Conservation (phyloP, 1,284 basidiomycete species). For the Fomitiporia mediterranea region DNA sequence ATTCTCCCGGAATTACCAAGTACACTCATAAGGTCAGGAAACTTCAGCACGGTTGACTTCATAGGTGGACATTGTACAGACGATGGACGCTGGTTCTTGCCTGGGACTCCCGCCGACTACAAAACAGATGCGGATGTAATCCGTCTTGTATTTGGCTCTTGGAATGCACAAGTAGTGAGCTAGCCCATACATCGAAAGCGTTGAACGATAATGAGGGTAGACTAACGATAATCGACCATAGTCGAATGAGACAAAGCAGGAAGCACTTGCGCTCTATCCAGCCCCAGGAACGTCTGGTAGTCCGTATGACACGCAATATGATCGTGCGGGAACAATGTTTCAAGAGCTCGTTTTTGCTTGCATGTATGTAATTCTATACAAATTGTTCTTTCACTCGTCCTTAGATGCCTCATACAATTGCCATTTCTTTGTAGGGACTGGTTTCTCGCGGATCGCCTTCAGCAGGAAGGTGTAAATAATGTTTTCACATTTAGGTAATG, state of each 20-base stretch:
- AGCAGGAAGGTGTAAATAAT: constrained; percentile 30
- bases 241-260: constrained; percentile 35
- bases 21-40: constrained; percentile 34
- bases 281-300: constrained; percentile 32
- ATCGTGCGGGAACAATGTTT: constrained; percentile 39
- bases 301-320: constrained; percentile 38
- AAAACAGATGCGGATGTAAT: constrained; percentile 38
- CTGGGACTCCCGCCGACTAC: constrained; percentile 35
- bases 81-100: constrained; percentile 39
- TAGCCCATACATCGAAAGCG: neutral
- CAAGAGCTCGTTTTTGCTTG: constrained; percentile 42
- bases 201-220: neutral
- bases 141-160: constrained; percentile 34
- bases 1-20: constrained; percentile 42
- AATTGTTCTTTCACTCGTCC: neutral
- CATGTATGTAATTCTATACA: constrained; percentile 42
- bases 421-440: constrained; percentile 33
- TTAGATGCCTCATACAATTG: neutral
- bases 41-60: constrained; percentile 37
- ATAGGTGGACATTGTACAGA: constrained; percentile 42
- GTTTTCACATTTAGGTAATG: constrained; percentile 29
- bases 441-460: constrained; percentile 34
- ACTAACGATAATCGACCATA: constrained; percentile 17
- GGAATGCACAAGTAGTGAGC: constrained; percentile 34
- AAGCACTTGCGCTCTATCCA: constrained; percentile 38